Percentiles rank a stretch among this genome's conserved stretches.
phyloP scores from a whole-genome alignment of 1,284 basidiomycete species.

The Ganoderma boninense region DNA sequence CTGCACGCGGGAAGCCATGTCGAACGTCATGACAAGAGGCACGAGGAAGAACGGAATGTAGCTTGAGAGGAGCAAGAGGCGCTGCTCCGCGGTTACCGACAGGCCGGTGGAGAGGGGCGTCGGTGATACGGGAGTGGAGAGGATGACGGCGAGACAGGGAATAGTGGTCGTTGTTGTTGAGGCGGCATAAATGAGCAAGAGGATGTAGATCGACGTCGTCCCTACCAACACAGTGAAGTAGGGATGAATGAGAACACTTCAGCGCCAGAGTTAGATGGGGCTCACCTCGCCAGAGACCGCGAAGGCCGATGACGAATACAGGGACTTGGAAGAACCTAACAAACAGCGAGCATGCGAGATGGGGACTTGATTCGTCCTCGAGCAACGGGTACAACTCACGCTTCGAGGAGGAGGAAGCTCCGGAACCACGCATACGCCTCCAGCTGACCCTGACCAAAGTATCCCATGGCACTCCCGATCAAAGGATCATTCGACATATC shows the following conservation, averaged over 20 bases:
- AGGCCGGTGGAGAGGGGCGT: slow-evolving; percentile 37
- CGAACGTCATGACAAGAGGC: slow-evolving; percentile 75
- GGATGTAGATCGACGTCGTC: slow-evolving; percentile 49
- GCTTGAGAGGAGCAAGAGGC: slow-evolving; percentile 65
- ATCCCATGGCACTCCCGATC: slow-evolving; percentile 60
- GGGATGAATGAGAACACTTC: background rate
- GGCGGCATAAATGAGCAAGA: slow-evolving; percentile 78
- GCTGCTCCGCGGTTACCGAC: slow-evolving; percentile 54
- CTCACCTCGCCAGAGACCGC: slow-evolving; percentile 72
- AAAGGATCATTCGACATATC: slow-evolving; percentile 68
- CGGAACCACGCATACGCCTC: slow-evolving; percentile 69
- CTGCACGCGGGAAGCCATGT: slow-evolving; percentile 66
- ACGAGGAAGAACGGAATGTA: slow-evolving; percentile 83
- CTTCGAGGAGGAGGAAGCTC: slow-evolving; percentile 69
- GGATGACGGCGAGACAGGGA: slow-evolving; percentile 70
- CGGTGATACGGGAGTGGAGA: slow-evolving; percentile 50
- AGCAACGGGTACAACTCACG: slow-evolving; percentile 33
- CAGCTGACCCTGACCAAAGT: slow-evolving; percentile 42
- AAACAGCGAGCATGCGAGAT: background rate
- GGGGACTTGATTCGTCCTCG: background rate
- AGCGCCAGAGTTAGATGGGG: background rate
- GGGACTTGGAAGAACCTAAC: slow-evolving; percentile 81
- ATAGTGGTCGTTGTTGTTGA: slow-evolving; percentile 82
- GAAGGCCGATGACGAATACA: slow-evolving; percentile 73
- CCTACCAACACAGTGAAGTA: slow-evolving; percentile 18